Percentiles rank a stretch among this genome's conserved stretches.
Evolutionary conservation across 352 stramenopile genomes (phyloP).

Genomic region (Nothophytophthora sp.): DNA sequence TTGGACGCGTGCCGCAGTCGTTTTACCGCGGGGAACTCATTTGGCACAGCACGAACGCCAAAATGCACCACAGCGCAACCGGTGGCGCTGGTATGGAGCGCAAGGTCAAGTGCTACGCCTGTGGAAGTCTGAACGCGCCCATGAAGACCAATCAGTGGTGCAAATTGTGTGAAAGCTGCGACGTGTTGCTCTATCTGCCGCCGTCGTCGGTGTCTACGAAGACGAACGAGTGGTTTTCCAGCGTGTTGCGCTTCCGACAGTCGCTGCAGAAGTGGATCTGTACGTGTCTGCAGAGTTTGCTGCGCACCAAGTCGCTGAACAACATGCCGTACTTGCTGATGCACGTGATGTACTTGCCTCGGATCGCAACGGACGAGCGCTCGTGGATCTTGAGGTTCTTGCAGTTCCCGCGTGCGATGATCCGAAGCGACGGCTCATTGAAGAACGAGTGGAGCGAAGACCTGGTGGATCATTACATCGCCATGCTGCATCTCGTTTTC

Average conservation of each 20-base stretch:
- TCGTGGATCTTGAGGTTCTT: constrained; percentile 82
- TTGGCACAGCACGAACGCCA: constrained; percentile 47
- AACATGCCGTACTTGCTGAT: constrained; percentile 87
- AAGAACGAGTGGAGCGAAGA: constrained; percentile 77
- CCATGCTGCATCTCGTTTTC: constrained; percentile 87
- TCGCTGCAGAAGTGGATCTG: constrained; percentile 87
- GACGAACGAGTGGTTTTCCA: constrained; percentile 82
- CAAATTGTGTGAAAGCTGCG: constrained; percentile 73
- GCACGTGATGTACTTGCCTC: constrained; percentile 85
- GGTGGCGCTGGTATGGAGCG: constrained; percentile 41
- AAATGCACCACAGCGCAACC: constrained; percentile 31
- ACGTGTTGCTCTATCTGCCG: constrained; percentile 76
- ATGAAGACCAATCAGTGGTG: constrained; percentile 76
- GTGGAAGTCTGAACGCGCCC: constrained; percentile 57
- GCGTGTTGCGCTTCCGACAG: constrained; percentile 67
- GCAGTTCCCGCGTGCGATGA: constrained; percentile 76
- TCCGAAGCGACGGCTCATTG: constrained; percentile 52
- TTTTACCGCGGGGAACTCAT: constrained; percentile 80
- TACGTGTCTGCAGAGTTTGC: constrained; percentile 57
- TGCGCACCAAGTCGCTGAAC: constrained; percentile 59
- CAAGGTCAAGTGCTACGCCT: constrained; percentile 82
- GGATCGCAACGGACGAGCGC: constrained; percentile 74
- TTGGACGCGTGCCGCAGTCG: constrained; percentile 70
- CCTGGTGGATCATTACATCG: constrained; percentile 83
- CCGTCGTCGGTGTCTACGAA: constrained; percentile 77